Conservation (phyloP, 257 asterid genomes). For the Ehretia macrophylla region DNA sequence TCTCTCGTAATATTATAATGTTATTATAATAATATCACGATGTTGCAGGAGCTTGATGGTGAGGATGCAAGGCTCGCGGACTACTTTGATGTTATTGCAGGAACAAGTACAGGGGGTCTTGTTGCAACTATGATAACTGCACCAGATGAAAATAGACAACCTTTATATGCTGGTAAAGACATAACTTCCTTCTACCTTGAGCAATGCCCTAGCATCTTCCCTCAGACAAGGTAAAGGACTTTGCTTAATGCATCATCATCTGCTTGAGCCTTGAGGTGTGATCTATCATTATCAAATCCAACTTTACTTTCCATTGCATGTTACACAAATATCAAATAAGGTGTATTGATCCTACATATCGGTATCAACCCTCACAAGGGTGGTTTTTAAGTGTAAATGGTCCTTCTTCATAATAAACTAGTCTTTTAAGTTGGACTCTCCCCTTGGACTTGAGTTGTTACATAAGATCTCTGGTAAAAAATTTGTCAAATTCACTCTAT, state of each 20-base stretch:
- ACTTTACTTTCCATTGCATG: neutral
- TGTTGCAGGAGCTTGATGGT: conserved; percentile 16
- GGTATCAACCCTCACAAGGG: too few species aligned
- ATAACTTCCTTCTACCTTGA: conserved; percentile 55
- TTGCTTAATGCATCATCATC: neutral
- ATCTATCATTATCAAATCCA: neutral
- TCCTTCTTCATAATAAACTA: too few species aligned
- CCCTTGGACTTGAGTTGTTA: too few species aligned
- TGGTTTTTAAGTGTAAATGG: too few species aligned
- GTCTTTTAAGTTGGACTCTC: too few species aligned
- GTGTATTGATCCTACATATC: too few species aligned
- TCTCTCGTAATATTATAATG: too few species aligned
- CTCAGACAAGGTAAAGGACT: conserved; percentile 31
- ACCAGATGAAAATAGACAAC: conserved; percentile 9
- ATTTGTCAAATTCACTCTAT: too few species aligned
- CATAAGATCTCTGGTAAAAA: too few species aligned
- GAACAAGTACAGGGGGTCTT: conserved; percentile 25
- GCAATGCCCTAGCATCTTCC: conserved; percentile 57
- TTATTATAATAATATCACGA: too few species aligned
- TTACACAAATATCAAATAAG: too few species aligned
- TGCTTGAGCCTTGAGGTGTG: neutral
- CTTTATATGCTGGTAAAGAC: conserved; percentile 37
- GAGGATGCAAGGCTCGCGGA: conserved; percentile 20
- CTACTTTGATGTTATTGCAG: conserved; percentile 22
- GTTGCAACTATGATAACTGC: conserved; percentile 21